Evolutionary conservation across 208 protist species (phyloP).

Genomic region (Wallacemonas collosoma): DNA sequence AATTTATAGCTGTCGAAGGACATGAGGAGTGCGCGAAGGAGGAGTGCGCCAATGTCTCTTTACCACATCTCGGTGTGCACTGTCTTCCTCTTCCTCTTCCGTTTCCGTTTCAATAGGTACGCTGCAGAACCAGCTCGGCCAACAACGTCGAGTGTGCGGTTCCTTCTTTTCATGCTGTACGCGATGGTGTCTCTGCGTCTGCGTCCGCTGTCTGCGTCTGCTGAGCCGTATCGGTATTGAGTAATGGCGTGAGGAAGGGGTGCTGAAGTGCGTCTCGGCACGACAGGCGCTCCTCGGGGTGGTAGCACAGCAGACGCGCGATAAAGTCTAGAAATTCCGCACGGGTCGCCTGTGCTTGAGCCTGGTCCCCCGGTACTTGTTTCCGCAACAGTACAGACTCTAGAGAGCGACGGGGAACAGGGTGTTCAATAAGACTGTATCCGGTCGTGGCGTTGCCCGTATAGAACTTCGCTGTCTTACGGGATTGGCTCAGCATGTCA

Average conservation of each 20-base stretch:
- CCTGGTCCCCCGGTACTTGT: neutral
- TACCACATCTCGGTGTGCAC: neutral
- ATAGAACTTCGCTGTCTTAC: constrained; percentile 68
- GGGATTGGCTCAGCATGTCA: constrained; percentile 61
- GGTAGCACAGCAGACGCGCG: constrained; percentile 49
- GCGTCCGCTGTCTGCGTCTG: neutral
- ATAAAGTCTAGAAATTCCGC: constrained; percentile 72
- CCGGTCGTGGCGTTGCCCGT: constrained; percentile 18
- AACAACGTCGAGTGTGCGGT: neutral
- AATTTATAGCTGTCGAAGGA: too few relatives aligned
- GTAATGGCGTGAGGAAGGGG: constrained; percentile 64
- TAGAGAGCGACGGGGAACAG: constrained; percentile 34
- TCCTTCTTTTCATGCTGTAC: neutral
- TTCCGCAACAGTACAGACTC: constrained; percentile 32
- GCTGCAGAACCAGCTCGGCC: too few relatives aligned
- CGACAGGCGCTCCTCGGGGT: constrained; percentile 65
- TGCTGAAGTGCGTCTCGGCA: constrained; percentile 77
- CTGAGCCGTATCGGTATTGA: constrained; percentile 33
- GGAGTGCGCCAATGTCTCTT: neutral
- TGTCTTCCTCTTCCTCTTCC: neutral
- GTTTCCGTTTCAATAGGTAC: neutral
- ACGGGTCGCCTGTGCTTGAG: constrained; percentile 15
- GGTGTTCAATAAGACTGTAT: constrained; percentile 49
- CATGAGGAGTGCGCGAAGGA: too few relatives aligned
- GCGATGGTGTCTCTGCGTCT: neutral